phyloP scores from a whole-genome alignment of 257 asterid genomes.

The Fraxinus quadrangulata region DNA sequence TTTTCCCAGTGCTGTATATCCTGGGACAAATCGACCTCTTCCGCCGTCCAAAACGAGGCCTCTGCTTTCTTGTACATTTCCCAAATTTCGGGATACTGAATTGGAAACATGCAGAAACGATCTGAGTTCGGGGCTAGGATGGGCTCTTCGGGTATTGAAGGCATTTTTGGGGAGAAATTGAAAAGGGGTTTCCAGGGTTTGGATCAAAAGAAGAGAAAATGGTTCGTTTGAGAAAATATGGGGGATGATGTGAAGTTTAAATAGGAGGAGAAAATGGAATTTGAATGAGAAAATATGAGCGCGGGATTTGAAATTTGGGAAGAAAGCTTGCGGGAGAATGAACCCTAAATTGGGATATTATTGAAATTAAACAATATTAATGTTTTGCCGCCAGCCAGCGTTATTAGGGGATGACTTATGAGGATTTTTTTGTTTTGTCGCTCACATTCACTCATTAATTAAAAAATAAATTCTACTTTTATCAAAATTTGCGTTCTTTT shows the following conservation, averaged over 20 bases:
- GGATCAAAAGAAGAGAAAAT: neutral
- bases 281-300: neutral
- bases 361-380: neutral
- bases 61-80: conserved; percentile 96
- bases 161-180: conserved; percentile 39
- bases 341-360: conserved; percentile 9
- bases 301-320: conserved; percentile 36
- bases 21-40: conserved; percentile 81
- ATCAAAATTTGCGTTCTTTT: too few species aligned
- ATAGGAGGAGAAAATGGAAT: conserved; percentile 13
- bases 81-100: conserved; percentile 91
- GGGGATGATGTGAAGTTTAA: too few species aligned
- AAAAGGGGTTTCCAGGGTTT: neutral
- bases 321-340: conserved; percentile 68
- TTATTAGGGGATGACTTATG: too few species aligned
- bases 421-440: too few species aligned
- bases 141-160: conserved; percentile 82
- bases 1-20: conserved; percentile 73
- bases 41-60: conserved; percentile 98
- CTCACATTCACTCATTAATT: too few species aligned
- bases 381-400: conserved; percentile 20
- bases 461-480: too few species aligned
- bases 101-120: conserved; percentile 95
- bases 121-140: conserved; percentile 75
- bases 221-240: conserved; percentile 6